Evolutionary conservation across 352 stramenopile genomes (phyloP), one percentile per base, ranked within the genome.

Genomic region (Phytopythium ostracodes): DNA sequence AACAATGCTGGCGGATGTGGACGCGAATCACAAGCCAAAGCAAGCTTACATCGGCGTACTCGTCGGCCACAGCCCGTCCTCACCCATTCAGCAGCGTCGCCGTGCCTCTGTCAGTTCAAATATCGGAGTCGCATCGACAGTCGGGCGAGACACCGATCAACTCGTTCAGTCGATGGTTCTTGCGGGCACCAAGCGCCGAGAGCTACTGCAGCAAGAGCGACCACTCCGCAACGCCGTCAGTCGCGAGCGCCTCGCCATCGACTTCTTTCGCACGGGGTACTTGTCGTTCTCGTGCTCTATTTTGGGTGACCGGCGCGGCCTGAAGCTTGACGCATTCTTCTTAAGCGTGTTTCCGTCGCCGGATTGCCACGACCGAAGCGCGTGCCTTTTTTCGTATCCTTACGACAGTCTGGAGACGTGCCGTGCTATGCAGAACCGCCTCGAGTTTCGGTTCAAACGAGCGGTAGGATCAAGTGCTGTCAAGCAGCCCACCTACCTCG

Each of bases 1-100:
- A 10, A 50, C 58, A 2, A 65, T 71, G 6, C 38, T 91, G 9
- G 58, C 59, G 8, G 64, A 71, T 6, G 47, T 64, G 27, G 64
- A 75, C 18, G 57, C 79, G 5, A 56, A 57, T 18, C 60, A 66
- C 8, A 49, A 59, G 11, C 84, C 79, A 0, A 75, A 86, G 22
- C 76, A 89, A 63, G 56, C 80, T 4, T 91, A 88, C 65, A 71
- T 91, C 11, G 84, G 84, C 15, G 81, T 89, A 24, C 75, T 90
- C 14, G 73, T 86, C 7, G 84, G 84, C 0, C 68, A 80, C 20
- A 86, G 75, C 14, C 31, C 85, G 1, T 79, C 84, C 5, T 89
- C 81, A 2, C 79, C 82, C 6, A 88, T 92, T 36, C 76, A 91
- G 52, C 84, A 91, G 59, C 79, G 78, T 6, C 72, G 81, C 18